phyloP scores from a whole-genome alignment of 106 monocot genomes.

The Acorus calamus region DNA sequence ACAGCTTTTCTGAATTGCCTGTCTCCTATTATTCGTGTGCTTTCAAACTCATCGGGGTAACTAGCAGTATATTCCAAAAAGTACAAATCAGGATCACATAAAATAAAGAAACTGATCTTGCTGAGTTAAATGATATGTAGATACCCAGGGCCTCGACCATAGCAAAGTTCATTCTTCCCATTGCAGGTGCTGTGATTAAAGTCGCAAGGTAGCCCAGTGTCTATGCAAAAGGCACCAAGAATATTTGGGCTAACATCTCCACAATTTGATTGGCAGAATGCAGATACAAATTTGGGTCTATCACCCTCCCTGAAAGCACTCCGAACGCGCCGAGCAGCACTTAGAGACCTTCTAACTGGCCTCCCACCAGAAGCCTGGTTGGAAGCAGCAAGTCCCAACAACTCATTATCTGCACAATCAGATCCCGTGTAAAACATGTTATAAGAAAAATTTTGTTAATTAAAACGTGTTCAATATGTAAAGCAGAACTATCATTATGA shows the following conservation, averaged over 20 bases:
- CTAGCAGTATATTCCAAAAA: constrained; percentile 24
- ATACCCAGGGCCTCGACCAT: constrained; percentile 91
- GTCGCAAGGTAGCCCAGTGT: constrained; percentile 81
- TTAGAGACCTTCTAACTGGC: constrained; percentile 27
- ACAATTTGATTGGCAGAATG: constrained; percentile 91
- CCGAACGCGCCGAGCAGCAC: constrained; percentile 35
- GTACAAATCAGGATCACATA: background rate
- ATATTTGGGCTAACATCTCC: constrained; percentile 97
- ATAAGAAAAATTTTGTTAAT: too few species aligned
- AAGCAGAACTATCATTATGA: background rate
- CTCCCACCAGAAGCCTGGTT: constrained; percentile 68
- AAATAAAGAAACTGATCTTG: background rate
- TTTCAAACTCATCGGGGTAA: constrained; percentile 91
- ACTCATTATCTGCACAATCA: constrained; percentile 33
- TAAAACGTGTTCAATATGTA: too few species aligned
- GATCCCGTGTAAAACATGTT: too few species aligned
- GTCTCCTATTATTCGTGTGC: constrained; percentile 78
- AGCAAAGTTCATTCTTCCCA: constrained; percentile 90
- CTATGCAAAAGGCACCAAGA: constrained; percentile 78
- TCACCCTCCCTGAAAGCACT: constrained; percentile 29
- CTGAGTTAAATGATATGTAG: background rate
- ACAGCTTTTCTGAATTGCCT: constrained; percentile 65
- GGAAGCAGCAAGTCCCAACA: constrained; percentile 50
- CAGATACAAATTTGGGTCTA: constrained; percentile 62
- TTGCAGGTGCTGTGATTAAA: constrained; percentile 91